phyloP scores from a whole-genome alignment of 768 basidiomycete genomes.

The Xerocomellus chrysenteron region DNA sequence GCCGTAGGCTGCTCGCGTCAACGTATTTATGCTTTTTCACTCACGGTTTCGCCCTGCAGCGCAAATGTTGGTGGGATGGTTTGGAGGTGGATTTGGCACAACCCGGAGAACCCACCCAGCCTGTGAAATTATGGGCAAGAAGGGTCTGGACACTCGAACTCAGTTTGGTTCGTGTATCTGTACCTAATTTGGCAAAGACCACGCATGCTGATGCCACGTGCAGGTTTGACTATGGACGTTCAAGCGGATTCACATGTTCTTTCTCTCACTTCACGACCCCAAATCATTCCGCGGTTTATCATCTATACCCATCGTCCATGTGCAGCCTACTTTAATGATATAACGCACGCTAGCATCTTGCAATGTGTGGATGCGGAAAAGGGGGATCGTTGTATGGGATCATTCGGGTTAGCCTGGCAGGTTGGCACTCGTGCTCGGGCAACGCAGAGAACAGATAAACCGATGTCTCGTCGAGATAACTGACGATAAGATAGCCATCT shows the following conservation, averaged over 20 bases:
- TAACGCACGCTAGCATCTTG: slow-evolving; percentile 28
- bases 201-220: not conserved
- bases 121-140: slow-evolving; percentile 92
- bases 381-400: not conserved
- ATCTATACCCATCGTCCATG: slow-evolving; percentile 28
- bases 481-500: not conserved
- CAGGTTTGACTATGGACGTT: slow-evolving; percentile 19
- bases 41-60: slow-evolving; percentile 42
- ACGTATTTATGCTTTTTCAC: not conserved
- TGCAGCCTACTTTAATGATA: slow-evolving; percentile 28
- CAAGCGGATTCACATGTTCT: slow-evolving; percentile 4
- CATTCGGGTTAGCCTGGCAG: not conserved
- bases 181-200: not conserved
- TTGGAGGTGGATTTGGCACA: slow-evolving; percentile 82
- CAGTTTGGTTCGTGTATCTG: slow-evolving; percentile 63
- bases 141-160: slow-evolving; percentile 98
- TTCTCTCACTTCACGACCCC: slow-evolving; percentile 19
- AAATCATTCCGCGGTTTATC: slow-evolving; percentile 17
- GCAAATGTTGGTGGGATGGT: slow-evolving; percentile 99
- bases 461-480: not conserved
- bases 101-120: slow-evolving; percentile 48
- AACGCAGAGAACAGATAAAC: not conserved
- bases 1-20: slow-evolving; percentile 63
- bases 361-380: slow-evolving; percentile 9
- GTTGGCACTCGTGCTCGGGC: not conserved